A percentile compares a stretch with the other conserved stretches of the same genome.
Evolutionary conservation across 257 asterid genomes (phyloP).

Genomic region (Penstemon davidsonii): DNA sequence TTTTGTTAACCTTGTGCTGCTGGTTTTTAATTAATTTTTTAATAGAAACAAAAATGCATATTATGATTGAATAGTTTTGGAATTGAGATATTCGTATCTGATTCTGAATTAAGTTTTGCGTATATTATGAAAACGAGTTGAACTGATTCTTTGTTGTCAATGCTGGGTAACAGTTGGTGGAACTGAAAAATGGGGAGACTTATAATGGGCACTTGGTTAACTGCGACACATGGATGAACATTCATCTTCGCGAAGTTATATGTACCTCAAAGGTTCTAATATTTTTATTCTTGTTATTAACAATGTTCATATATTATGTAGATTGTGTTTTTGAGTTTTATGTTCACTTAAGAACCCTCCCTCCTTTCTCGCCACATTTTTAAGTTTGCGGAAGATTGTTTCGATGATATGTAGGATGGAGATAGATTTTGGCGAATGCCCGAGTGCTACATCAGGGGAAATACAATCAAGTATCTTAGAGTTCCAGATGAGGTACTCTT

Average conservation of each 20-base stretch:
- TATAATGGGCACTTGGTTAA: conserved; percentile 95
- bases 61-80: not conserved
- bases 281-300: not conserved
- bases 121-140: not conserved
- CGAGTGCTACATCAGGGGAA: conserved; percentile 84
- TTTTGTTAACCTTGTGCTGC: no score
- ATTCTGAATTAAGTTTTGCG: no score
- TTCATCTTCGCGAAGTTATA: conserved; percentile 98
- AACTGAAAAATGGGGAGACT: conserved; percentile 95
- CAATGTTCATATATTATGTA: not conserved
- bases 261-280: conserved; percentile 87
- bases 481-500: conserved; percentile 90
- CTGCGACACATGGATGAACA: conserved; percentile 99
- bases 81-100: not conserved
- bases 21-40: no score
- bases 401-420: conserved; percentile 67
- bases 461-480: conserved; percentile 71
- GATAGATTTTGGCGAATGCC: conserved; percentile 99
- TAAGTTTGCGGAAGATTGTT: conserved; percentile 16
- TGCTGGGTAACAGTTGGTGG: conserved; percentile 62
- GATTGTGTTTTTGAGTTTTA: not conserved
- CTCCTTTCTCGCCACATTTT: conserved; percentile 5
- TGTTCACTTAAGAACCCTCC: not conserved
- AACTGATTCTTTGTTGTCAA: conserved; percentile 14
- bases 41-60: not conserved